Conservation (phyloP, 2,329 filamentous ascomycete genomes). For the Fusarium xylarioides region DNA sequence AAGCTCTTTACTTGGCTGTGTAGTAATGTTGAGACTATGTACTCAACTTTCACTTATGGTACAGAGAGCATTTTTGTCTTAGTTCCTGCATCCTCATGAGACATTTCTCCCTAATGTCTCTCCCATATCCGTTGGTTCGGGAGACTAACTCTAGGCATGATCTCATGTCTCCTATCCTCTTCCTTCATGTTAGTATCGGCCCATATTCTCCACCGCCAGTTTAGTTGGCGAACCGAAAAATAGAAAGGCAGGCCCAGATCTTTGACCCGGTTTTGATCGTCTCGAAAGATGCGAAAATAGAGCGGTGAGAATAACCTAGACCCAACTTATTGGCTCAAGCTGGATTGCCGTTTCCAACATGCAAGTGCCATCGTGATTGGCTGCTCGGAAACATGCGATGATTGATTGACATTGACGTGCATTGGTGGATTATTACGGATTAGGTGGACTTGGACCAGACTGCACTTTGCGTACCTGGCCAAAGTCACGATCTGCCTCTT, state of each 20-base stretch:
- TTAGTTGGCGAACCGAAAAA: slow-evolving; percentile 1
- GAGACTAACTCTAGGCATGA: background rate
- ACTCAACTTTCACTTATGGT: background rate
- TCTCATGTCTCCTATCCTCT: background rate
- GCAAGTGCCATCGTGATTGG: slow-evolving; percentile 29
- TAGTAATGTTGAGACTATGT: background rate
- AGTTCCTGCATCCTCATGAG: slow-evolving; percentile 14
- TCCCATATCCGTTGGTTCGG: background rate
- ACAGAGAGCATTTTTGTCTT: background rate
- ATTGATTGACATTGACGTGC: slow-evolving; percentile 20
- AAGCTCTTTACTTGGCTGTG: background rate
- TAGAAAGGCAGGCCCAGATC: background rate
- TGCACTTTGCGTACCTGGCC: background rate
- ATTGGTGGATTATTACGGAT: slow-evolving; percentile 2
- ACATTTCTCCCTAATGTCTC: background rate
- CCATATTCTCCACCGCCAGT: slow-evolving; percentile 29
- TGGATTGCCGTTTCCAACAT: slow-evolving; percentile 38
- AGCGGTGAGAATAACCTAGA: slow-evolving; percentile 26
- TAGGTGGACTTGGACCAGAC: background rate
- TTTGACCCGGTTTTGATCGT: slow-evolving; percentile 2
- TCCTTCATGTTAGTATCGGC: slow-evolving; percentile 17
- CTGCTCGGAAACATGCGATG: slow-evolving; percentile 11
- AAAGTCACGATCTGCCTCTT: slow-evolving; percentile 15
- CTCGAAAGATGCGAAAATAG: background rate
- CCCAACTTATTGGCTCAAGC: background rate